Base-by-base conservation (phyloP, 768 basidiomycete species). In the Auricularia auricula-judae region DNA sequence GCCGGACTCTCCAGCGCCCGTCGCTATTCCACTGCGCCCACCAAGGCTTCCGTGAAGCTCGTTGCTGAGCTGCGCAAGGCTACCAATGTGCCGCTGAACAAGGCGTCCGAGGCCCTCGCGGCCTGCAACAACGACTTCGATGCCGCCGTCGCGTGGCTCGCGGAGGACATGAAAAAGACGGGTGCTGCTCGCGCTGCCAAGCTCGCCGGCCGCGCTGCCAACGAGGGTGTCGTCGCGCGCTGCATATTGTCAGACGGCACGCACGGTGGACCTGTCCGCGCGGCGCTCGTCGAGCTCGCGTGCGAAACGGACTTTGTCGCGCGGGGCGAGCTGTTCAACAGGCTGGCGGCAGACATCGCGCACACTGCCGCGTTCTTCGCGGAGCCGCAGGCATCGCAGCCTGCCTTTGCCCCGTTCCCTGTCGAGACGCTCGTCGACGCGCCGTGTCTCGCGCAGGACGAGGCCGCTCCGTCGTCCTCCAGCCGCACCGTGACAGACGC, bases 221-320 rank as follows among this genome's bases (percentile, higher is more conserved):
- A 81, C 23, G 86, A 97, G 70, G 95, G 96, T 2, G 78, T 93
- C 18, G 80, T 98, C 44, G 86, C 86, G 63, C 78, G 89, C n/a
- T 86, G 84, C 54, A 75, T 92, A 11, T 80, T 96, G 29, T 86
- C 89, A 18, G 77, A 81, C 14, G 90, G 88, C 16, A 75, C 76
- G 23, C 80, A 79, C 18, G 73, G 73, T 21, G 80, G 80, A 1
- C 80, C 82, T 44, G 75, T 90, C 42, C 84, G 91, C 43, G 93
- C 89, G 11, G 86, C 88, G 21, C 89, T 97, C 83, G 78, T 98
- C 64, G 95, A 98, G 74, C 79, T 97, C 66, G 92, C 91, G 69
- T 98, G 95, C 77, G 95, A 98, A 77, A 97, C 95, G 62, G 95
- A 98, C 77, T 98, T 97, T 72, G 95, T 98, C 35, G 91, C 86